These are phyloP conservation scores for Singerocomus inundabilis DNA, from an alignment of 1,284 basidiomycete species.

Conservation along the genomic window DNA sequence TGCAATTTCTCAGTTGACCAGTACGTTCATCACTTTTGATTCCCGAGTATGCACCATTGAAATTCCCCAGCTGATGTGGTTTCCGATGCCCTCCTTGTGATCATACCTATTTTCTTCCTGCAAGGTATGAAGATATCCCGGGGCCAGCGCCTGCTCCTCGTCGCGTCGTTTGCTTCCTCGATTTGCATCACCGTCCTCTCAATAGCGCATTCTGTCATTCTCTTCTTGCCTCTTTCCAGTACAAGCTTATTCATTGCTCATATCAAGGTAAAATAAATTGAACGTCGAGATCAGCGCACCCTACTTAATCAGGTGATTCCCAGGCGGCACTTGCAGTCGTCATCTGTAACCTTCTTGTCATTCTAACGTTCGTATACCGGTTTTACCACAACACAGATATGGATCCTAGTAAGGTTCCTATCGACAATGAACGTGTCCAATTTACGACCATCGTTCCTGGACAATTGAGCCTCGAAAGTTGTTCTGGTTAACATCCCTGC, in stretches of 20 bases:
- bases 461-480: not conserved
- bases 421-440: conserved; percentile 6
- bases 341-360: conserved; percentile 24
- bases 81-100: conserved; percentile 24
- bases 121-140: conserved; percentile 14
- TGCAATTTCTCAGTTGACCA: conserved; percentile 12
- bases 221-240: conserved; percentile 5
- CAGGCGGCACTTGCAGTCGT: conserved; percentile 20
- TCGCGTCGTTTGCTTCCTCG: conserved; percentile 21
- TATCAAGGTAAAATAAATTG: conserved; percentile 18
- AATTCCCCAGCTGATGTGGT: conserved; percentile 24
- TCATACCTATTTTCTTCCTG: conserved; percentile 16
- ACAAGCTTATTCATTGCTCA: conserved; percentile 9
- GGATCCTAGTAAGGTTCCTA: not conserved
- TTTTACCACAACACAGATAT: conserved; percentile 9
- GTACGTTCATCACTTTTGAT: conserved; percentile 6
- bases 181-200: conserved; percentile 19
- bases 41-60: not conserved
- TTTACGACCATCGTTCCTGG: conserved; percentile 9
- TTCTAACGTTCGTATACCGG: conserved; percentile 14
- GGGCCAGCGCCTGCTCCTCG: conserved; percentile 13
- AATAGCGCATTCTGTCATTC: conserved; percentile 6
- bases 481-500: not conserved
- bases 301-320: not conserved
- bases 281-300: not conserved